Conservation (phyloP, 1,284 basidiomycete species). For the Inonotus hispidus region DNA sequence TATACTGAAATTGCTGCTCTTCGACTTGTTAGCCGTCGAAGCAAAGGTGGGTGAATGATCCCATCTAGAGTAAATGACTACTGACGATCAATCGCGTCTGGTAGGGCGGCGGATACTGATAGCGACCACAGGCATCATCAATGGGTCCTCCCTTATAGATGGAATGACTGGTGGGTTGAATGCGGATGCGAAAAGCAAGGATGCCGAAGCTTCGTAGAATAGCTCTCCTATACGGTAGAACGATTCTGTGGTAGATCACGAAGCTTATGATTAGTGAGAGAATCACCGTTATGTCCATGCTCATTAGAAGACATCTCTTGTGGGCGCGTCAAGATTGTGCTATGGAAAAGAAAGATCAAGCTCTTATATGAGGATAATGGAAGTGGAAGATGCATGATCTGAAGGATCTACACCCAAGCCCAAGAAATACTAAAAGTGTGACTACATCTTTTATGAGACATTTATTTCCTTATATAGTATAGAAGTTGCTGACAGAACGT, state of each 20-base stretch:
- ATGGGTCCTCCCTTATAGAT: conserved; percentile 67
- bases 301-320: neutral
- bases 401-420: neutral
- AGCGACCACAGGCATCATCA: conserved; percentile 85
- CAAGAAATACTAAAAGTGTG: too few relatives aligned
- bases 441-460: neutral
- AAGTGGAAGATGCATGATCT: neutral
- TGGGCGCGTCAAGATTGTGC: neutral
- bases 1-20: conserved; percentile 95
- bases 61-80: conserved; percentile 17
- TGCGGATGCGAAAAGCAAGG: conserved; percentile 29
- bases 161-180: conserved; percentile 50
- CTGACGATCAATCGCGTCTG: conserved; percentile 17
- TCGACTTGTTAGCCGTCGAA: conserved; percentile 84
- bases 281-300: neutral
- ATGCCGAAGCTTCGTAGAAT: conserved; percentile 25
- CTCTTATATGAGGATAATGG: neutral
- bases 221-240: neutral
- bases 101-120: conserved; percentile 80
- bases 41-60: conserved; percentile 51
- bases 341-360: neutral
- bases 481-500: neutral
- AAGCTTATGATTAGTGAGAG: neutral
- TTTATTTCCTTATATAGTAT: neutral
- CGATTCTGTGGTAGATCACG: neutral